Base-by-base conservation (phyloP, 2,329 filamentous ascomycete genomes). In the Thielaviopsis ethacetica region DNA sequence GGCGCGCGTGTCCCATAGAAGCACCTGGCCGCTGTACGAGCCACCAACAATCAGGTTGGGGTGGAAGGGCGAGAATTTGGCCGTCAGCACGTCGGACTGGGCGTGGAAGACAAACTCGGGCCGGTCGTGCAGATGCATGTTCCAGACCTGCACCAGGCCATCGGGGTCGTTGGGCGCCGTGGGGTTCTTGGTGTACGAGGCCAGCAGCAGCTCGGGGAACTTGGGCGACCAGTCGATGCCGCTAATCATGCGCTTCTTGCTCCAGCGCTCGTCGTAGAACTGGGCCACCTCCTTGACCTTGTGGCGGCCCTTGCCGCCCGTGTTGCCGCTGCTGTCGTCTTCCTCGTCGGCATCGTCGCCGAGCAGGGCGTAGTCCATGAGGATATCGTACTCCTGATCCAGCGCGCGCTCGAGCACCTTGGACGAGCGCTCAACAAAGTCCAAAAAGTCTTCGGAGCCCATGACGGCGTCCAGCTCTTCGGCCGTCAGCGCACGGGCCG, bases 31-130 rank as follows among this genome's bases (percentile, higher is more conserved):
- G 61, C 88, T 95, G 73, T 98, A 98, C 41, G 91, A 91, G 54
- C 94, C 94, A 62, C 93, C 93, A 62, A 98, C 83, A 66, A 98
- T 94, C 58, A 98, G 78, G 65, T 95, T 96, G 4, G 91, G 91
- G 69, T 98, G 93, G 68, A 96, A 96, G 0, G 93, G 93, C n/a
- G 93, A 97, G 72, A 98, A 98, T 65, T 93, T 94, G 63, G 93
- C 93, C 0, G 91, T 88, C 15, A 98, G 79, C 57, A 98, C 89
- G 71, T 98, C 93, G 52, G 91, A 96, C 62, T 94, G 91, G 10
- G 91, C 91, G 66, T 95, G 91, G 70, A 98, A 96, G 60, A 95
- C 85, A 71, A 95, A 97, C 75, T 98, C 93, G 1, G 93, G 90
- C 30, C 93, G 83, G 65, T 93, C 88, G 65, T 94, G 91, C 69